Conservation (phyloP, 1,284 basidiomycete genomes). For the Termitomyces sp. region DNA sequence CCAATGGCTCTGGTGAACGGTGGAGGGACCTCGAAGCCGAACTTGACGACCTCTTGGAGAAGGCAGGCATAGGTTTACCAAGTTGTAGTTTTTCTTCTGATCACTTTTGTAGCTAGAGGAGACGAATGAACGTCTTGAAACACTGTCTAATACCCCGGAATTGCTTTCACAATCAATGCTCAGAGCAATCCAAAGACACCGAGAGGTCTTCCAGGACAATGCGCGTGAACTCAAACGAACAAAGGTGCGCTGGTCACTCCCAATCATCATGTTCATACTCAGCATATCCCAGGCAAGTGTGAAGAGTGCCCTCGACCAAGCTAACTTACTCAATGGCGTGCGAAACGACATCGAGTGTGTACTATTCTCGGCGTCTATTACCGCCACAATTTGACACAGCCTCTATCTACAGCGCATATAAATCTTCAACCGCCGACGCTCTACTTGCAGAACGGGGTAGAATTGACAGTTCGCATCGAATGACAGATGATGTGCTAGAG, state of each 20-base stretch:
- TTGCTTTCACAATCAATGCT: slow-evolving; percentile 81
- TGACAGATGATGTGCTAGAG: slow-evolving; percentile 93
- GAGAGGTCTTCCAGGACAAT: slow-evolving; percentile 88
- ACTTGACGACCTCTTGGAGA: slow-evolving; percentile 82
- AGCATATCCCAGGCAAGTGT: slow-evolving; percentile 58
- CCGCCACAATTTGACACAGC: not conserved
- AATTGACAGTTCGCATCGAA: slow-evolving; percentile 90
- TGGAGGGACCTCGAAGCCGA: slow-evolving; percentile 84
- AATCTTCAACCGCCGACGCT: slow-evolving; percentile 83
- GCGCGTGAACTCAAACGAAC: slow-evolving; percentile 78
- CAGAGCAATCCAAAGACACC: slow-evolving; percentile 85
- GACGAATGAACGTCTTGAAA: slow-evolving; percentile 71
- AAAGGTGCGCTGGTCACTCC: slow-evolving; percentile 49
- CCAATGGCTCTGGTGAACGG: slow-evolving; percentile 60
- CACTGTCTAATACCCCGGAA: slow-evolving; percentile 68
- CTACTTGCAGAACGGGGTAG: slow-evolving; percentile 82
- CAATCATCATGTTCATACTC: not conserved
- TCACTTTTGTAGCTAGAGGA: slow-evolving; percentile 65
- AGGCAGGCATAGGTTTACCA: slow-evolving; percentile 45
- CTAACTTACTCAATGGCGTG: slow-evolving; percentile 86
- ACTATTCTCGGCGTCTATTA: not conserved
- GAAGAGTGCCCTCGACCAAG: slow-evolving; percentile 80
- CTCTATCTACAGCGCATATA: slow-evolving; percentile 69
- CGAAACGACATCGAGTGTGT: slow-evolving; percentile 92
- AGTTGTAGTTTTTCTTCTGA: slow-evolving; percentile 11